Base-by-base conservation (phyloP, 768 basidiomycete species). In the Chalciporus chontae region DNA sequence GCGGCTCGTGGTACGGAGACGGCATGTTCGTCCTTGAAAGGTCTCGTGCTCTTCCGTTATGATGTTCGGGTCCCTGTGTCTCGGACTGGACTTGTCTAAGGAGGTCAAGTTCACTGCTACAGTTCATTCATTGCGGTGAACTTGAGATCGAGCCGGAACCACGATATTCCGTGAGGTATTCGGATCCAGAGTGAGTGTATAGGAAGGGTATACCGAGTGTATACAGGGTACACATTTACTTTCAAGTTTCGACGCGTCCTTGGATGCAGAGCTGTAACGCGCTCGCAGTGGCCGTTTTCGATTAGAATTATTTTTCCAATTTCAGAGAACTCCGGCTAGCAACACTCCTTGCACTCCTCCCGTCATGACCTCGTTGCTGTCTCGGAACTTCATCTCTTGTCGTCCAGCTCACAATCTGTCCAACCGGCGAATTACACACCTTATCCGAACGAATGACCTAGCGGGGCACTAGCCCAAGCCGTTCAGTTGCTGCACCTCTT, bases 221-320 rank as follows among this genome's bases (percentile, higher is more conserved):
- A 11, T 27, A 32, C 21, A 29, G 18, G 24, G 36, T 21, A 31
- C 37, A 56, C 19, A 36, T 27, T 38, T 34, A 29, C 17, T 44
- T 24, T n/a, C n/a, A n/a, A n/a, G n/a, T n/a, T 45, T 38, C 39
- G 36, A 29, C 50, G 39, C 14, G 26, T 18, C 41, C 39, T 24
- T 40, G 50, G 31, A 3, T n/a, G 34, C 34, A 36, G 34, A 36
- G 15, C 14, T n/a, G 15, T 1, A 23, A 47, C 55, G 18, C 40
- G 57, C 43, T 23, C 21, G 45, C 37, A 50, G 52, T 37, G 42
- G 50, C 31, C 47, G 52, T 54, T 65, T 67, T 59, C 54, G 55
- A 67, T 51, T 50, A 50, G 64, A 65, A 50, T 60, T 56, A 67
- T 62, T 54, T 60, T 60, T 57, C 39, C 48, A 59, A 60, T 65